Evolutionary conservation across 2,329 filamentous ascomycete genomes (phyloP).

Genomic region (Rhexocercosporidium sp.): DNA sequence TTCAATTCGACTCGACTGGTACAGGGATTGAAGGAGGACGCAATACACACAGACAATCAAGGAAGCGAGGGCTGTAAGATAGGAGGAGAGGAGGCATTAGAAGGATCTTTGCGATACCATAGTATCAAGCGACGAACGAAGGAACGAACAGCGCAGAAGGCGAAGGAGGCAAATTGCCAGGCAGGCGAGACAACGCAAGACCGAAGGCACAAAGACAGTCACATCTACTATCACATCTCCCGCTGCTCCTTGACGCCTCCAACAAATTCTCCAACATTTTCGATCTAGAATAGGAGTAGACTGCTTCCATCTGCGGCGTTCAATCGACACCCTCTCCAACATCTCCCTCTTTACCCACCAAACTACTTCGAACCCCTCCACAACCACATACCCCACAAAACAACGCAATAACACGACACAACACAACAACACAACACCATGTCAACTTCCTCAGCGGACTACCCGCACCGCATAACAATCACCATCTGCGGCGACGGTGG

Average conservation of each 20-base stretch:
- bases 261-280: neutral
- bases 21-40: neutral
- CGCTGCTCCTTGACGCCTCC: neutral
- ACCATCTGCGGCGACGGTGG: slow-evolving; percentile 88
- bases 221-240: slow-evolving; percentile 9
- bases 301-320: neutral
- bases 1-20: neutral
- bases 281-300: neutral
- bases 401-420: neutral
- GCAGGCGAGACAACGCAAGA: slow-evolving; percentile 6
- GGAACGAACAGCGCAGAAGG: slow-evolving; percentile 10
- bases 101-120: neutral
- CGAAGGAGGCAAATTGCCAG: neutral
- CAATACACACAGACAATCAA: neutral
- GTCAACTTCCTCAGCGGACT: slow-evolving; percentile 18
- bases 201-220: slow-evolving; percentile 8
- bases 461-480: slow-evolving; percentile 61
- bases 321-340: neutral
- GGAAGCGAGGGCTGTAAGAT: neutral
- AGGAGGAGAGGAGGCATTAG: neutral
- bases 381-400: neutral
- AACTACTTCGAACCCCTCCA: neutral
- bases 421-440: neutral
- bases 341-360: neutral
- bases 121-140: neutral